phyloP scores from a whole-genome alignment of 768 basidiomycete species.

The Pleurotus ostreatus region DNA sequence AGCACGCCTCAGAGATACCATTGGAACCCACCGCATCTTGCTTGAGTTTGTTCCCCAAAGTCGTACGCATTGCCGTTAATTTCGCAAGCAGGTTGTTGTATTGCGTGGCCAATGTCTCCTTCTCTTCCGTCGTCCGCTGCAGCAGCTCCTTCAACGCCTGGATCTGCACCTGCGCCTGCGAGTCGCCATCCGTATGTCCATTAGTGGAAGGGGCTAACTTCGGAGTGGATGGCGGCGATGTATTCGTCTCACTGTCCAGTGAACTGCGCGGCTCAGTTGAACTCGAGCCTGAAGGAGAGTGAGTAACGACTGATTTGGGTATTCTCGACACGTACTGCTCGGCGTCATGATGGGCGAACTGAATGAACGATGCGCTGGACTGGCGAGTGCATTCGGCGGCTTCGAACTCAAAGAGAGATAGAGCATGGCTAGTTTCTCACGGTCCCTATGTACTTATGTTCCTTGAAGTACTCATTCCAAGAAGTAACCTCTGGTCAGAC shows the following conservation, averaged over 20 bases:
- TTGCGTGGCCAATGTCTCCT: constrained; percentile 80
- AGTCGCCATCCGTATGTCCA: constrained; percentile 24
- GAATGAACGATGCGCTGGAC: constrained; percentile 7
- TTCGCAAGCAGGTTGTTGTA: constrained; percentile 85
- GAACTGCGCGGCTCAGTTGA: constrained; percentile 1
- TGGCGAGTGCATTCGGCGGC: constrained; percentile 6
- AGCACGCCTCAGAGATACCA: constrained; percentile 12
- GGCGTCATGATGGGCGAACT: constrained; percentile 6
- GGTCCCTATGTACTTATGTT: not conserved
- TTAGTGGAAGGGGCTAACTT: constrained; percentile 1
- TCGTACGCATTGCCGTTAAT: constrained; percentile 89
- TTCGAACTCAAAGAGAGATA: constrained; percentile 7
- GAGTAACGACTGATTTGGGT: not conserved
- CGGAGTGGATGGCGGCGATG: not conserved
- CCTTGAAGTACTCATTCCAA: not conserved
- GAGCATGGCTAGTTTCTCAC: constrained; percentile 5
- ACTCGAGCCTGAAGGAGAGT: not conserved
- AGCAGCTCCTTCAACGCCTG: constrained; percentile 69
- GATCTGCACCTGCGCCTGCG: constrained; percentile 19
- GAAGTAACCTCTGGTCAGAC: not conserved
- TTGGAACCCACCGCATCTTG: constrained; percentile 80
- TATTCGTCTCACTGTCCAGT: constrained; percentile 2
- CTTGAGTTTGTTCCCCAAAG: constrained; percentile 89
- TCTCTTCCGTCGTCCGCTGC: constrained; percentile 73
- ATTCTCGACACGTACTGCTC: not conserved